Conservation (phyloP, 805 yeast genomes). For the Ogataea ganodermae region DNA sequence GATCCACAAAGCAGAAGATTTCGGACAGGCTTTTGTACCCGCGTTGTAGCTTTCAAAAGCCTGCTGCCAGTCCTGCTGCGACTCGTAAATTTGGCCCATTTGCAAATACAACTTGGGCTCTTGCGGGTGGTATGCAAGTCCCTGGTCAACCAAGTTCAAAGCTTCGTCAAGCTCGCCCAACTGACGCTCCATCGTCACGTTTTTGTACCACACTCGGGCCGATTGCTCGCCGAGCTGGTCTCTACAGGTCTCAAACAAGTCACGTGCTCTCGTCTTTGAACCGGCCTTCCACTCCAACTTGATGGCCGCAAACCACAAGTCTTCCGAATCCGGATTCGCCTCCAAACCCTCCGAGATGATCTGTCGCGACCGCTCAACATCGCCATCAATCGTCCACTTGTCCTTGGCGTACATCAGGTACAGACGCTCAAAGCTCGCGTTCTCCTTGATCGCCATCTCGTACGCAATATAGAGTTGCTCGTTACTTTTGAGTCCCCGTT, state of each 20-base stretch:
- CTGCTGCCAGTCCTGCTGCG: slow-evolving; percentile 29
- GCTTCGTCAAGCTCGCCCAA: slow-evolving; percentile 40
- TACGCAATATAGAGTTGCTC: slow-evolving; percentile 46
- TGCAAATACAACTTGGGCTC: slow-evolving; percentile 60
- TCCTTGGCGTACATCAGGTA: slow-evolving; percentile 76
- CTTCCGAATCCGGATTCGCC: slow-evolving; percentile 47
- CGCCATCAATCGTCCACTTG: slow-evolving; percentile 49
- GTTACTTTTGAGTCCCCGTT: slow-evolving; percentile 30
- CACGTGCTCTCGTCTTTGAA: slow-evolving; percentile 38
- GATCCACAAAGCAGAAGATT: slow-evolving; percentile 54
- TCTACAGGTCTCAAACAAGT: slow-evolving; percentile 35
- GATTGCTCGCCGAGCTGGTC: slow-evolving; percentile 27
- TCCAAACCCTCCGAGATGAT: slow-evolving; percentile 53
- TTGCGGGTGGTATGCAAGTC: slow-evolving; percentile 49
- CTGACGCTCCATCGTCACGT: slow-evolving; percentile 52
- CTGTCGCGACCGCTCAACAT: slow-evolving; percentile 51
- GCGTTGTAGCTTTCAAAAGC: slow-evolving; percentile 50
- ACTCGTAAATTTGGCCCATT: slow-evolving; percentile 54
- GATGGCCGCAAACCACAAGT: slow-evolving; percentile 71
- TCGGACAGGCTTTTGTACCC: slow-evolving; percentile 54
- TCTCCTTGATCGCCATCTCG: slow-evolving; percentile 51
- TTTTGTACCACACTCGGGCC: slow-evolving; percentile 63
- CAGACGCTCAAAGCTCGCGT: slow-evolving; percentile 53
- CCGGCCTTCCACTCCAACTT: slow-evolving; percentile 56
- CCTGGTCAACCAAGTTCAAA: slow-evolving; percentile 44